These are phyloP conservation scores for Anethum foeniculum DNA, from an alignment of 140 eudicot genomes.

Conservation along the genomic window DNA sequence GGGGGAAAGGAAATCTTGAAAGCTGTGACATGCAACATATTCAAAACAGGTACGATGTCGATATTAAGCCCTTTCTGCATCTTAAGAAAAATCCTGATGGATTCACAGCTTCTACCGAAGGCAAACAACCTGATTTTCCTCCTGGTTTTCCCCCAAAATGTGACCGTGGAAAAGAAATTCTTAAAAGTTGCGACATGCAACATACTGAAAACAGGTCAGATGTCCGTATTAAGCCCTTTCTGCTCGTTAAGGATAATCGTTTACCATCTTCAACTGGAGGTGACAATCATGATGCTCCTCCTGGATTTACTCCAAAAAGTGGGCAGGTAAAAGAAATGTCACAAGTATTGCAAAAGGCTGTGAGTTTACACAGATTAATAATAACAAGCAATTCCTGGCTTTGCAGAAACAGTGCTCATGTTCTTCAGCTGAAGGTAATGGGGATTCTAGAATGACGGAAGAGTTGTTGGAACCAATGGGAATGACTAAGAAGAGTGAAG, in stretches of 20 bases:
- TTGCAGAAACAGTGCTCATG: neutral
- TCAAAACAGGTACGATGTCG: neutral
- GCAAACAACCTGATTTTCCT: constrained; percentile 9
- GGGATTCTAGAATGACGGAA: neutral
- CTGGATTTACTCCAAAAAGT: neutral
- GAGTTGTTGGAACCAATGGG: neutral
- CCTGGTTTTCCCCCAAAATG: constrained; percentile 19
- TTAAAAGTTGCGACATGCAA: neutral
- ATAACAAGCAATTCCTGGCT: neutral
- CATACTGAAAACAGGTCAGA: neutral
- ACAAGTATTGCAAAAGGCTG: neutral
- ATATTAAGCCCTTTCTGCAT: neutral
- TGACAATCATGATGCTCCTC: neutral
- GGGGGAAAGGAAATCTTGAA: neutral
- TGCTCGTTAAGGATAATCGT: neutral
- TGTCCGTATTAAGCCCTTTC: neutral
- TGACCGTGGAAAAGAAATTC: neutral
- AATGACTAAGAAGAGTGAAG: neutral
- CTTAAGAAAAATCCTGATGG: neutral
- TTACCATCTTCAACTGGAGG: neutral
- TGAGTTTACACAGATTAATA: neutral
- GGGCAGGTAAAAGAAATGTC: neutral
- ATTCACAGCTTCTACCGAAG: neutral
- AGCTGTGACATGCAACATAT: neutral
- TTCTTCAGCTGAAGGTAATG: neutral